These are phyloP conservation scores for Hebeloma cylindrosporum DNA, from an alignment of 768 basidiomycete species.

Conservation along the genomic window DNA sequence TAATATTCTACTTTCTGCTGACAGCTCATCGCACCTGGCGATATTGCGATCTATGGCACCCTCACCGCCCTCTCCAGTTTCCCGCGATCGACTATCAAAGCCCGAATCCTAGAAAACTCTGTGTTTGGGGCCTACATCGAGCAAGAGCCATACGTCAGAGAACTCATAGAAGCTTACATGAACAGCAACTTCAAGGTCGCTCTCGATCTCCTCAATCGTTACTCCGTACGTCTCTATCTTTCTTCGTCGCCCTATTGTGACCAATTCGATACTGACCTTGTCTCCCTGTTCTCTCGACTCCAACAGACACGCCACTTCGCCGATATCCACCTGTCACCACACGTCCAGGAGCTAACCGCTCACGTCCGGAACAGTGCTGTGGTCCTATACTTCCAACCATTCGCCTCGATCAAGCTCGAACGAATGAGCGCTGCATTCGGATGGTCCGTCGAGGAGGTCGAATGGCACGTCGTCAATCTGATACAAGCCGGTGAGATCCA, in stretches of 20 bases:
- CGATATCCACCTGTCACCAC: conserved; percentile 74
- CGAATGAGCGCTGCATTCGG: conserved; percentile 89
- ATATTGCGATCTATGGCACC: conserved; percentile 85
- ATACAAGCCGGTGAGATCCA: conserved; percentile 79
- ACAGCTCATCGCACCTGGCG: conserved; percentile 74
- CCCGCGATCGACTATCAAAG: conserved; percentile 66
- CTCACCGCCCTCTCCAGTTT: conserved; percentile 82
- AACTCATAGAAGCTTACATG: conserved; percentile 85
- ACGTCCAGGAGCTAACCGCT: conserved; percentile 63
- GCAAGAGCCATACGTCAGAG: conserved; percentile 83
- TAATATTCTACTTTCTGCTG: not conserved
- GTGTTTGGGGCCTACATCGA: conserved; percentile 78
- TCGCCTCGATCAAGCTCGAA: conserved; percentile 78
- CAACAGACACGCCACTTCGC: conserved; percentile 70
- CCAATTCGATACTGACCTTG: too few species aligned
- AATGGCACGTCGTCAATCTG: conserved; percentile 70
- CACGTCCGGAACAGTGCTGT: conserved; percentile 78
- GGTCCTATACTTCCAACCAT: conserved; percentile 89
- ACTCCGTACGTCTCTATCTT: conserved; percentile 53
- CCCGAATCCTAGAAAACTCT: conserved; percentile 65
- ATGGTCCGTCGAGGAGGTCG: conserved; percentile 69
- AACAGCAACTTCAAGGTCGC: conserved; percentile 83
- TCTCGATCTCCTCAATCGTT: conserved; percentile 68
- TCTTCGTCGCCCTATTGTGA: too few species aligned
- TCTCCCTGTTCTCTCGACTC: not conserved